Evolutionary conservation across 768 basidiomycete genomes (phyloP).

Genomic region (Tricholoma hemisulphureum): DNA sequence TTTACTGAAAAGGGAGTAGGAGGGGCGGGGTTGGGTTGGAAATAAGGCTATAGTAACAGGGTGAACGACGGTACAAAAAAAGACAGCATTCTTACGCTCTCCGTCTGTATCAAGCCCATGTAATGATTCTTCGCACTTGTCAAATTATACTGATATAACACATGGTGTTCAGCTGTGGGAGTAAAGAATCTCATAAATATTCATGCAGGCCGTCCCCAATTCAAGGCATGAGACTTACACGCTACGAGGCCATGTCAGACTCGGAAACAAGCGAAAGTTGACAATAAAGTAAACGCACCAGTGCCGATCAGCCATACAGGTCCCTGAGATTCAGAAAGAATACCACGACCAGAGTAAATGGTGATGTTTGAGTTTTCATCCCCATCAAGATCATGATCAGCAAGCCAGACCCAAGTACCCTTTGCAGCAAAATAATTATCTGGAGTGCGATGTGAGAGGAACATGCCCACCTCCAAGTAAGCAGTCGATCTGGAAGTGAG

Average conservation of each 20-base stretch:
- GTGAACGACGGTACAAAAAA: background rate
- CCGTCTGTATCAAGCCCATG: slow-evolving; percentile 72
- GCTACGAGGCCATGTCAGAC: background rate
- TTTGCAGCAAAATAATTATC: slow-evolving; percentile 21
- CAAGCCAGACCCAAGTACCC: slow-evolving; percentile 80
- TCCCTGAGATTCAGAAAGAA: slow-evolving; percentile 69
- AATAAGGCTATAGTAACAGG: slow-evolving; percentile 54
- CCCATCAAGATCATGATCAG: slow-evolving; percentile 76
- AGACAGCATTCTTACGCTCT: slow-evolving; percentile 47
- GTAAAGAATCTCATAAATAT: background rate
- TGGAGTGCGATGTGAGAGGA: background rate
- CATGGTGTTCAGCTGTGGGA: slow-evolving; percentile 62
- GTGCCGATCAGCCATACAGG: slow-evolving; percentile 86
- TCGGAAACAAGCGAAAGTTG: background rate
- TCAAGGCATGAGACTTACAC: background rate
- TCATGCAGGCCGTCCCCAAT: background rate
- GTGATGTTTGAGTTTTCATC: slow-evolving; percentile 47
- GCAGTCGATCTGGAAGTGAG: slow-evolving; percentile 53
- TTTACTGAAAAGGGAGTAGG: slow-evolving; percentile 56
- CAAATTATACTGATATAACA: slow-evolving; percentile 68
- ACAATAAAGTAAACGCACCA: slow-evolving; percentile 31
- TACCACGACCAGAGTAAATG: slow-evolving; percentile 70
- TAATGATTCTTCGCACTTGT: slow-evolving; percentile 65
- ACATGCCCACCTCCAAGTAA: slow-evolving; percentile 56
- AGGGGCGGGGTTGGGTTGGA: slow-evolving; percentile 56